Percentiles rank a stretch among this genome's conserved stretches.
Evolutionary conservation across 331 rosid genomes (phyloP).

Genomic region (Malus hybrid): DNA sequence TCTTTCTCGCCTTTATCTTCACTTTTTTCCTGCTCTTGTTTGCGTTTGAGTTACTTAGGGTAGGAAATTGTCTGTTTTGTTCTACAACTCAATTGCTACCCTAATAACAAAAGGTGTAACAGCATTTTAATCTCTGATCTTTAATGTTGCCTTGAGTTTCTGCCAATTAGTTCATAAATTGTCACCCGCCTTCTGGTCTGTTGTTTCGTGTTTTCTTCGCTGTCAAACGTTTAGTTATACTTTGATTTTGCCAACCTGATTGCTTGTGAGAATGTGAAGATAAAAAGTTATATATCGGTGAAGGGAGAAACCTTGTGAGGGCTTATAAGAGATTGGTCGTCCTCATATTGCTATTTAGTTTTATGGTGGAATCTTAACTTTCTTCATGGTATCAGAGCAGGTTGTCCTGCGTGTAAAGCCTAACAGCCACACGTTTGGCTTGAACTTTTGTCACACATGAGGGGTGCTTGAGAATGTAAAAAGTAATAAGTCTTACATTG

Average conservation of each 20-base stretch:
- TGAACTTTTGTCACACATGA: rapidly evolving
- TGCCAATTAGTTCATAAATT: neutral
- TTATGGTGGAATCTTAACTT: no score
- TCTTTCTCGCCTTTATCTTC: neutral
- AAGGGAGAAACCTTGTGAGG: no score
- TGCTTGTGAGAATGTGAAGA: no score
- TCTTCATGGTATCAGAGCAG: no score
- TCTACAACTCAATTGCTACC: neutral
- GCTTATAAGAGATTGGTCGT: no score
- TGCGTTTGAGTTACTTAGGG: neutral
- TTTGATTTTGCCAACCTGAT: neutral
- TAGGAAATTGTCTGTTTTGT: neutral
- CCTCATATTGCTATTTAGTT: no score
- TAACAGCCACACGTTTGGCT: no score
- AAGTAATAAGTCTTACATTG: no score
- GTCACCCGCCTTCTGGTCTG: neutral
- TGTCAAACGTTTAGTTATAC: neutral
- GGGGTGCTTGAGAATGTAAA: no score
- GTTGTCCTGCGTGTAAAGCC: no score
- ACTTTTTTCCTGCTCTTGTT: neutral
- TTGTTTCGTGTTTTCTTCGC: neutral
- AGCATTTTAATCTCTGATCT: neutral
- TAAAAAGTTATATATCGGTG: no score
- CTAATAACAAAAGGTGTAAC: neutral
- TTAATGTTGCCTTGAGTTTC: neutral